Conservation (phyloP, 139 green algal genomes). For the Micromonas commoda region DNA sequence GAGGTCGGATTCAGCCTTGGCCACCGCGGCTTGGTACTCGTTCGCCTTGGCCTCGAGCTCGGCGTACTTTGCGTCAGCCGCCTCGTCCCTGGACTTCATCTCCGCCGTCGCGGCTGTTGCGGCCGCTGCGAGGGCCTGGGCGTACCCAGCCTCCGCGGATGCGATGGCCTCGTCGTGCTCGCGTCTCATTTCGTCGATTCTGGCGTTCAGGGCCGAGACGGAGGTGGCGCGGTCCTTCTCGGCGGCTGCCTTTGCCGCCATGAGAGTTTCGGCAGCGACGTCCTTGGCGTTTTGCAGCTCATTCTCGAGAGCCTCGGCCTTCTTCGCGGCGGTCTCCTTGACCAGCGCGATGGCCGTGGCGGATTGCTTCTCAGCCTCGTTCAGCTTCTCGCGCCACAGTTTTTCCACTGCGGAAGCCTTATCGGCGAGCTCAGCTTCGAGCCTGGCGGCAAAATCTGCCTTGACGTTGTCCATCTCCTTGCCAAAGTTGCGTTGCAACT, state of each 20-base stretch:
- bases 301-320: neutral
- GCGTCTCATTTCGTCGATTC: neutral
- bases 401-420: too few species aligned
- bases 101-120: neutral
- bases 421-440: too few species aligned
- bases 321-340: neutral
- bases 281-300: neutral
- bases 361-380: neutral
- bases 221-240: neutral
- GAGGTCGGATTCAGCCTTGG: neutral
- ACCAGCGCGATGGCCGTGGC: neutral
- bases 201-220: neutral
- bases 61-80: neutral
- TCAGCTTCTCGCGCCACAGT: too few species aligned
- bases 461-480: neutral
- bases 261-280: neutral
- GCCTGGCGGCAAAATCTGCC: too few species aligned
- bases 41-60: neutral
- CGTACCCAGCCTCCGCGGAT: neutral
- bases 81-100: neutral
- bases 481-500: conserved; percentile 1
- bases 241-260: neutral
- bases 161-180: neutral
- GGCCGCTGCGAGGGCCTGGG: neutral
- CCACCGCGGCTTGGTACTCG: neutral